Conservation (phyloP, 106 monocot species). For the Triglochin maritima region DNA sequence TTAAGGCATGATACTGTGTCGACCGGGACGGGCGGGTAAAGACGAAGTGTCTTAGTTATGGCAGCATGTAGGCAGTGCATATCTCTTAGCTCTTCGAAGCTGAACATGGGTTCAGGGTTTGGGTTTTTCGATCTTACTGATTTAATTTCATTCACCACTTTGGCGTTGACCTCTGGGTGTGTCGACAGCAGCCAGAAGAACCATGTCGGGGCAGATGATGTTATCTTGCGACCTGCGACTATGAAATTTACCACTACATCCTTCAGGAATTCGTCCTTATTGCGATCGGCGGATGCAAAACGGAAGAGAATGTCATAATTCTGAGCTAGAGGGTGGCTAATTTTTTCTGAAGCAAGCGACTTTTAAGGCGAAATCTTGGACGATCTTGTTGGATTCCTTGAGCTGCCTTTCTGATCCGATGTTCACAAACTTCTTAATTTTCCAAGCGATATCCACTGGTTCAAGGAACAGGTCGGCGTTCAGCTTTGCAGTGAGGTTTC, state of each 20-base stretch:
- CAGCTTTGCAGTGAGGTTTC: constrained; percentile 18
- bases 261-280: constrained; percentile 34
- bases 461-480: constrained; percentile 15
- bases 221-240: constrained; percentile 18
- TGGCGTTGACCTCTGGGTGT: constrained; percentile 11
- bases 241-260: constrained; percentile 44
- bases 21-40: constrained; percentile 2
- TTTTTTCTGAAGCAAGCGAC: constrained; percentile 14
- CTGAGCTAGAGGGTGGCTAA: background rate
- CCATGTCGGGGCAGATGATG: constrained; percentile 19
- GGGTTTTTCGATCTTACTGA: background rate
- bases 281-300: constrained; percentile 12
- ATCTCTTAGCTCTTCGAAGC: constrained; percentile 4
- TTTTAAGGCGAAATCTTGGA: constrained; percentile 32
- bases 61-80: constrained; percentile 9
- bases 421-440: constrained; percentile 10
- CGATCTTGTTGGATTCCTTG: constrained; percentile 11
- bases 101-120: background rate
- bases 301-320: constrained; percentile 11
- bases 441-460: constrained; percentile 12
- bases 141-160: constrained; percentile 11
- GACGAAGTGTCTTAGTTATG: constrained; percentile 3
- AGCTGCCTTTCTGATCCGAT: constrained; percentile 16
- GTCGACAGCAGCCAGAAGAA: constrained; percentile 28
- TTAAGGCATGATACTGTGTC: background rate